phyloP scores from a whole-genome alignment of 2,329 filamentous ascomycete species.

The Neospermospora avenae region DNA sequence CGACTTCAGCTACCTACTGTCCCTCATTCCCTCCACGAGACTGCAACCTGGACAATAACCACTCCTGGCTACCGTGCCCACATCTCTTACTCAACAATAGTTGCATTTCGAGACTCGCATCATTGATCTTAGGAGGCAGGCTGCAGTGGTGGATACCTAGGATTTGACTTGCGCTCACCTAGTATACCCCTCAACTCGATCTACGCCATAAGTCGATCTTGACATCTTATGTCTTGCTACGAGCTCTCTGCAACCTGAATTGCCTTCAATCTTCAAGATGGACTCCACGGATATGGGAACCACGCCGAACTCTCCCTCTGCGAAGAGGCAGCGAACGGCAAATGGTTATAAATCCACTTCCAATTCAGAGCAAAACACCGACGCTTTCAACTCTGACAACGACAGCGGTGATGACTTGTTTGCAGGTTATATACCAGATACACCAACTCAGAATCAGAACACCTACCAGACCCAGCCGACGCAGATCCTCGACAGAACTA shows the following conservation, averaged over 20 bases:
- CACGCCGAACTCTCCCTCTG: constrained; percentile 27
- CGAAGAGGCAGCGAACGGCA: constrained; percentile 34
- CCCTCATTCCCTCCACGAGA: neutral
- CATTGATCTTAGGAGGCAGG: neutral
- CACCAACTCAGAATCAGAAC: constrained; percentile 20
- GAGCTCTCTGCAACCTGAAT: neutral
- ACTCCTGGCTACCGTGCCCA: neutral
- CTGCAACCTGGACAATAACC: neutral
- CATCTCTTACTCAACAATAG: neutral
- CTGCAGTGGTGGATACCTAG: neutral
- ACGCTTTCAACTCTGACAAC: constrained; percentile 38
- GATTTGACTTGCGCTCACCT: constrained; percentile 1
- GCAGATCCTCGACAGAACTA: constrained; percentile 32
- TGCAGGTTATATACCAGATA: constrained; percentile 41
- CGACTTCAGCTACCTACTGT: neutral
- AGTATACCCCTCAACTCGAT: neutral
- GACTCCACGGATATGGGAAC: constrained; percentile 19
- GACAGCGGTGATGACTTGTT: constrained; percentile 47
- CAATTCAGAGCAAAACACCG: constrained; percentile 25
- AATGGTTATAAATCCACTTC: constrained; percentile 32
- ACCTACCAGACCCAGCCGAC: constrained; percentile 42
- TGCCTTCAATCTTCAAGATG: constrained; percentile 16
- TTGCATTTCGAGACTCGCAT: neutral
- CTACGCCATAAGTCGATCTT: neutral
- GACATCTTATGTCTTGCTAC: neutral